These are phyloP conservation scores for Xylaria sp. DNA, from an alignment of 2,329 filamentous ascomycete genomes.

Conservation along the genomic window DNA sequence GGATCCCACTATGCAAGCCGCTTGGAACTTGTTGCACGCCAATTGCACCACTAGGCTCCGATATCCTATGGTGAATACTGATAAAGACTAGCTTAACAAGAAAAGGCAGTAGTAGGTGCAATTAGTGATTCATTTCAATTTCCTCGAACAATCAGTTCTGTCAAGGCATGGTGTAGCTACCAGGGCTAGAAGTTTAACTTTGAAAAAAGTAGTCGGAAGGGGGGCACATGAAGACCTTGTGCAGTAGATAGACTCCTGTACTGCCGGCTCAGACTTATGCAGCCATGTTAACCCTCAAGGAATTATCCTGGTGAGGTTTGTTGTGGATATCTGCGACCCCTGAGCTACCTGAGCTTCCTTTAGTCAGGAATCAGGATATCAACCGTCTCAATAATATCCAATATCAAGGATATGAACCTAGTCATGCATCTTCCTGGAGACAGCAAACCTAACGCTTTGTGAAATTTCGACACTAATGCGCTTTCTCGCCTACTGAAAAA, in stretches of 20 bases:
- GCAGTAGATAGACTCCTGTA: constrained; percentile 7
- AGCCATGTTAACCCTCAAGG: background rate
- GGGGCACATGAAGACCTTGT: constrained; percentile 3
- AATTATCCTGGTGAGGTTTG: background rate
- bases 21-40: background rate
- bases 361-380: too few species aligned
- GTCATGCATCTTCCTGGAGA: background rate
- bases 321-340: background rate
- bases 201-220: background rate
- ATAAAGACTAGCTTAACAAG: too few species aligned
- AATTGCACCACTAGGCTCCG: background rate
- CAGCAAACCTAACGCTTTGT: background rate
- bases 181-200: background rate
- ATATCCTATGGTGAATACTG: too few species aligned
- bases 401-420: background rate
- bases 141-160: background rate
- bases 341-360: background rate
- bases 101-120: background rate
- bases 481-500: background rate
- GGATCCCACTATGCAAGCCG: background rate
- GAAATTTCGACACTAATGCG: background rate
- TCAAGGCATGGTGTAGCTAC: background rate
- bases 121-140: background rate
- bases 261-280: background rate
- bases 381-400: background rate